Conservation (phyloP, 805 yeast species). For the Wickerhamiella dianesei region DNA sequence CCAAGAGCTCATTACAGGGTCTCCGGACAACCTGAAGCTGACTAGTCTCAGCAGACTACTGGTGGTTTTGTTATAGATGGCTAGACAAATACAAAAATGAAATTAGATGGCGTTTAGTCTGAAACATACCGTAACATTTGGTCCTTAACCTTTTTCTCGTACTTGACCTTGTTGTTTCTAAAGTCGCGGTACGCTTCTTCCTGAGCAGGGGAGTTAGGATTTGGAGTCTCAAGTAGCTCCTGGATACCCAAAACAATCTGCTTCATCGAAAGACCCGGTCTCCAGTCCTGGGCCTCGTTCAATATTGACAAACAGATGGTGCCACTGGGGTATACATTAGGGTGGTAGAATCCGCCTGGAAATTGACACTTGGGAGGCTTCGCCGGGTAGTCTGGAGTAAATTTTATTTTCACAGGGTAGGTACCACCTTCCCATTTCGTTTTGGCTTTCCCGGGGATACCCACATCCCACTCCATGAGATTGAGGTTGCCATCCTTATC, state of each 20-base stretch:
- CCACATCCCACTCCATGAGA: slow-evolving; percentile 81
- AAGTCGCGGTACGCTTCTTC: slow-evolving; percentile 70
- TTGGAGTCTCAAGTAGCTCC: slow-evolving; percentile 78
- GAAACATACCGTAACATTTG: slow-evolving; percentile 55
- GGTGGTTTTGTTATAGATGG: too few species aligned
- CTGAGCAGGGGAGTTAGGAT: slow-evolving; percentile 94
- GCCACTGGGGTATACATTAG: slow-evolving; percentile 95
- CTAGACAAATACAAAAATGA: too few species aligned
- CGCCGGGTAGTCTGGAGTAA: slow-evolving; percentile 84
- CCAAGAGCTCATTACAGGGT: background rate
- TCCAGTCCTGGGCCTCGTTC: slow-evolving; percentile 95
- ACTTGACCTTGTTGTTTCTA: slow-evolving; percentile 48
- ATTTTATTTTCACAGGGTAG: slow-evolving; percentile 66
- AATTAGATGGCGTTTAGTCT: too few species aligned
- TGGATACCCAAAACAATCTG: slow-evolving; percentile 87
- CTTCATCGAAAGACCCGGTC: slow-evolving; percentile 87
- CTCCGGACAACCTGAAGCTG: too few species aligned
- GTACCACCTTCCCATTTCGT: slow-evolving; percentile 88
- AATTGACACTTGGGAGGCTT: slow-evolving; percentile 92
- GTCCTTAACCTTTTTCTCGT: slow-evolving; percentile 63
- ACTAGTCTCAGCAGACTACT: too few species aligned
- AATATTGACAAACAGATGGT: slow-evolving; percentile 85
- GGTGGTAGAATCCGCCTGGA: slow-evolving; percentile 86
- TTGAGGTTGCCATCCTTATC: slow-evolving; percentile 72
- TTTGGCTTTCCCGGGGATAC: slow-evolving; percentile 82